phyloP scores from a whole-genome alignment of 306 rosid species.

The Amphicarpaea edgeworthii region DNA sequence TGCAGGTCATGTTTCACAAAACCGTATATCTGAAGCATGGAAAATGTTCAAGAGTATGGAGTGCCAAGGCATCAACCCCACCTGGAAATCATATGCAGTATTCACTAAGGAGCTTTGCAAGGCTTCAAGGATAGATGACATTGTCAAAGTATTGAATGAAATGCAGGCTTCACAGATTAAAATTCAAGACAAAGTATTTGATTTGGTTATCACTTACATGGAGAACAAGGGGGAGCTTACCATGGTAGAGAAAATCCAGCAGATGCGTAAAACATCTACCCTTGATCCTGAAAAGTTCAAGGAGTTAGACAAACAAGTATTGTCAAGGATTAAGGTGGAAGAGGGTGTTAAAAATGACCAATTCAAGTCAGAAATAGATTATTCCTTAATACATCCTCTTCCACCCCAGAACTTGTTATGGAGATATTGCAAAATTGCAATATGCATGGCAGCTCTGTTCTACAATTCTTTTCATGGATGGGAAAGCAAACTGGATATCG shows the following conservation, averaged over 20 bases:
- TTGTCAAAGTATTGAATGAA: conserved; percentile 67
- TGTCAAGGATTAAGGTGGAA: conserved; percentile 39
- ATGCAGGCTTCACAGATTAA: conserved; percentile 67
- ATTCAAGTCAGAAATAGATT: conserved; percentile 42
- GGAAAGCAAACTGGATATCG: conserved; percentile 66
- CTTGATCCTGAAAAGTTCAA: conserved; percentile 51
- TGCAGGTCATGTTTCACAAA: conserved; percentile 74
- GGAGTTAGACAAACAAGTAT: conserved; percentile 42
- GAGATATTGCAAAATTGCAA: conserved; percentile 61
- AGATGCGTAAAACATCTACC: conserved; percentile 55
- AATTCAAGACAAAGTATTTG: conserved; percentile 60
- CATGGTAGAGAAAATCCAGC: conserved; percentile 64
- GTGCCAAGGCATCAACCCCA: conserved; percentile 64
- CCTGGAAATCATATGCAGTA: conserved; percentile 67
- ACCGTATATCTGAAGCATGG: conserved; percentile 74
- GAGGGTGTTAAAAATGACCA: conserved; percentile 43
- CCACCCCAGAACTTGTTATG: conserved; percentile 70
- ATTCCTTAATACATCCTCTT: conserved; percentile 43
- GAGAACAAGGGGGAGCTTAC: conserved; percentile 64
- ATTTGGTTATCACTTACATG: conserved; percentile 59
- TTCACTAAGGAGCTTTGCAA: conserved; percentile 84
- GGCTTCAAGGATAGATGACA: conserved; percentile 73
- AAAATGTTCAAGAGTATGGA: conserved; percentile 68
- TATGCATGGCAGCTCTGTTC: conserved; percentile 57
- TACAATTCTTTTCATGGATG: conserved; percentile 82